Evolutionary conservation across 495 filamentous ascomycete genomes (phyloP).

Genomic region (Penicillium longicatenatum): DNA sequence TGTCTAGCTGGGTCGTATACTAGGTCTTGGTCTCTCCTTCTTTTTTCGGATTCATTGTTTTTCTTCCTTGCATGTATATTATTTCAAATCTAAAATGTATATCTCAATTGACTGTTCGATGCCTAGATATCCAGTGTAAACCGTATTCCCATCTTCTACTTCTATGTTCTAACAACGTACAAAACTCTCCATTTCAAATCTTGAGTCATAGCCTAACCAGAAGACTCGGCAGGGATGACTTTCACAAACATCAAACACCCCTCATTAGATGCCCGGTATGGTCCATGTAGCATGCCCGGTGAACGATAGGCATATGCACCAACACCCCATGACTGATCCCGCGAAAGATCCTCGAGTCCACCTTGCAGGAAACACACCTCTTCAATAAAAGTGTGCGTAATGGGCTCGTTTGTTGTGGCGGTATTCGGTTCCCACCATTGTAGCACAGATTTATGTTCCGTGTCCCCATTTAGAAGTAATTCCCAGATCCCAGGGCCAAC

Average conservation of each 20-base stretch:
- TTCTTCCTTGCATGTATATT: no score
- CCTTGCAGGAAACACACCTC: constrained; percentile 32
- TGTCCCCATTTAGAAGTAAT: constrained; percentile 22
- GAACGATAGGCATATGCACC: constrained; percentile 28
- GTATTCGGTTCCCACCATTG: constrained; percentile 32
- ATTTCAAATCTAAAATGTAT: no score
- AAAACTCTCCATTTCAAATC: neutral
- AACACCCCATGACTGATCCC: constrained; percentile 23
- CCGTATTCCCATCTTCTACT: no score
- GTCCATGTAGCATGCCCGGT: constrained; percentile 28
- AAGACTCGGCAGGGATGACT: constrained; percentile 6
- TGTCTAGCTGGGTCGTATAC: neutral
- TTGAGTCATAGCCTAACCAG: neutral
- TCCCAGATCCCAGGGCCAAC: constrained; percentile 30
- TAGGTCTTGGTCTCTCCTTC: no score
- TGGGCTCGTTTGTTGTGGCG: constrained; percentile 11
- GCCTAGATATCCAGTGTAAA: no score
- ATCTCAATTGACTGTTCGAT: no score
- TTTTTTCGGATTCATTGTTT: no score
- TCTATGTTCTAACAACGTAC: no score
- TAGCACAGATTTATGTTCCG: constrained; percentile 23
- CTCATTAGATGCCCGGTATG: constrained; percentile 20
- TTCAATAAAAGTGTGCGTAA: constrained; percentile 29
- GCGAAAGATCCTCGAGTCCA: constrained; percentile 25
- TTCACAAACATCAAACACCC: constrained; percentile 32